These are phyloP conservation scores for Rhynchospora tenuis DNA, from an alignment of 176 grass and related monocot species.

Conservation along the genomic window DNA sequence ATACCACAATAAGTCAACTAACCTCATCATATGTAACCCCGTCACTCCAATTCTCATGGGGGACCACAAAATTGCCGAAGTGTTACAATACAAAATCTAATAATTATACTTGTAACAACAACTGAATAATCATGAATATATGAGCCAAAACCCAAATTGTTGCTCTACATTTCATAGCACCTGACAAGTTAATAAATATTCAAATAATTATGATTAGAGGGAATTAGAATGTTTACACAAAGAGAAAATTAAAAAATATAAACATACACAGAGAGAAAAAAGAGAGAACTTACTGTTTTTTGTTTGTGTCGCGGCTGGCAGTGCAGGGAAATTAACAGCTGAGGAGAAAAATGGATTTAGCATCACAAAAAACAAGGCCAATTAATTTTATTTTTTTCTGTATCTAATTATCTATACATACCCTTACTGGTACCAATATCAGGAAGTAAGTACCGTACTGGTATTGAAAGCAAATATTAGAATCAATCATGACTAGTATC, in stretches of 20 bases:
- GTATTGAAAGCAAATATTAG: background rate
- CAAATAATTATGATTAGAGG: background rate
- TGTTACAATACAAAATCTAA: background rate
- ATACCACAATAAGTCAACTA: conserved; percentile 4
- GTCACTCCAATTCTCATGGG: background rate
- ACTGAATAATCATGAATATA: conserved; percentile 5
- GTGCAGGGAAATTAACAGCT: conserved; percentile 84
- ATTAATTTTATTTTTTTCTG: background rate
- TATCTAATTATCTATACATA: conserved; percentile 21
- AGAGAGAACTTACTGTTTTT: conserved; percentile 28
- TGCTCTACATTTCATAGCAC: background rate
- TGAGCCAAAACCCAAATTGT: conserved; percentile 10
- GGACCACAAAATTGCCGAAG: conserved; percentile 9
- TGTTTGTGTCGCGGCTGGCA: conserved; percentile 66
- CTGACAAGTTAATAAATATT: background rate
- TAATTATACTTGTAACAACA: background rate
- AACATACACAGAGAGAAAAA: background rate
- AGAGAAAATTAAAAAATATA: background rate
- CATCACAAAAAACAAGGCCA: background rate
- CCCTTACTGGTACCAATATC: conserved; percentile 9
- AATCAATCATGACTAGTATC: background rate
- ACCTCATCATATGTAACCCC: background rate
- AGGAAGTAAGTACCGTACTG: background rate
- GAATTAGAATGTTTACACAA: background rate
- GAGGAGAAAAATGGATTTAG: conserved; percentile 22